Evolutionary conservation across 2,329 filamentous ascomycete species (phyloP).

Genomic region (Hymenoscyphus fructigenus): DNA sequence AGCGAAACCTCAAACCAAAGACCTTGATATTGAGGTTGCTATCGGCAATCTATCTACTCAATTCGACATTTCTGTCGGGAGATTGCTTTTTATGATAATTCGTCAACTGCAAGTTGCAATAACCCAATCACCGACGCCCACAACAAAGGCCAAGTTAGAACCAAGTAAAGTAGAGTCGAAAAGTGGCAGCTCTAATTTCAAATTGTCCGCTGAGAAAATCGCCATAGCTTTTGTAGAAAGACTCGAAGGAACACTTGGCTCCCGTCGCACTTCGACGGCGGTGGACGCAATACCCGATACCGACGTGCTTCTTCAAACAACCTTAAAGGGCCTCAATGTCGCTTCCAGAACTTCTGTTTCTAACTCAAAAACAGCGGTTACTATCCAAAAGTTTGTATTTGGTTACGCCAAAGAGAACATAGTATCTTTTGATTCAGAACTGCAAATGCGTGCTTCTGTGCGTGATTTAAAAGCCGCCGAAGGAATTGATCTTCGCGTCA

Average conservation of each 20-base stretch:
- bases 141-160: constrained; percentile 12
- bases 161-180: neutral
- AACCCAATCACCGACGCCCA: constrained; percentile 17
- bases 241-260: constrained; percentile 31
- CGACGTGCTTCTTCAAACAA: constrained; percentile 34
- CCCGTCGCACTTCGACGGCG: constrained; percentile 9
- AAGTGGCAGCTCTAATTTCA: constrained; percentile 19
- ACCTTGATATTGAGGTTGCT: constrained; percentile 31
- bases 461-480: constrained; percentile 56
- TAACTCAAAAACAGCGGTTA: constrained; percentile 30
- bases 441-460: constrained; percentile 59
- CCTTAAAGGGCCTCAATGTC: constrained; percentile 32
- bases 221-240: constrained; percentile 36
- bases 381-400: constrained; percentile 57
- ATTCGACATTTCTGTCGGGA: constrained; percentile 38
- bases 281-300: constrained; percentile 12
- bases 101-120: constrained; percentile 29
- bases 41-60: constrained; percentile 31
- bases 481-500: constrained; percentile 58
- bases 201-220: constrained; percentile 30
- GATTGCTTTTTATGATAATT: constrained; percentile 34
- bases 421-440: constrained; percentile 58
- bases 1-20: neutral
- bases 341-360: constrained; percentile 18
- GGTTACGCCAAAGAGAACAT: constrained; percentile 64